Base-by-base conservation (phyloP, 495 filamentous ascomycete species). In the Parathielavia hyrcaniae region DNA sequence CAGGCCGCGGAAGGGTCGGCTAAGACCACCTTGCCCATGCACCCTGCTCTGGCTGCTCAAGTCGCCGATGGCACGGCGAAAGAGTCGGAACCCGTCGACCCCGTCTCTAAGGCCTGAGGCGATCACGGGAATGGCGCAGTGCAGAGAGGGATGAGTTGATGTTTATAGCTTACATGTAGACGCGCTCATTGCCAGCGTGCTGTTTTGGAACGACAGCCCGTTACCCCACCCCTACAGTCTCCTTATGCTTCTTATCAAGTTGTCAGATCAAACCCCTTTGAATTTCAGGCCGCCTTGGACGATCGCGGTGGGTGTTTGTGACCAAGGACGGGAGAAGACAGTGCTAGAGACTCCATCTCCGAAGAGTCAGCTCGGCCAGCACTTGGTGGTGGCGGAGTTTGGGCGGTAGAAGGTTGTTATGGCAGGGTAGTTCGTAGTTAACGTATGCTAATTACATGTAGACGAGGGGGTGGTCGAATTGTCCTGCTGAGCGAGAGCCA, bases 1-100 rank as follows among this genome's bases (percentile, higher is more conserved):
- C 51, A 53, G 23, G 57, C 57, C 13, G 53, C 61, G 30, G 48
- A 51, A 32, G 56, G 48, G 36, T 19, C 52, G 7, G 47, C 61
- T 26, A 44, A 51, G 8, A 52, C 59, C 35, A 56, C 56, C 5
- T 41, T 63, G 4, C 57, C 61, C 3, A 40, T 63, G n/a, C 61
- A 26, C 2, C 50, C 54, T 58, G 55, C 43, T 5, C 36, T 23
- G 52, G 16, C 53, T 45, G 52, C 23, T 4, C 16, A 50, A 23
- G 47, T 19, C 8, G 34, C 40, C 17, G 52, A 48, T 23, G 7
- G 26, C 1, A 6, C 48, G 34, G 50, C 57, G n/a, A 50, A 53
- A 3, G 10, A 34, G 6, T 19, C 9, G 3, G 58, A 60, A 46
- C 16, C 14, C 14, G 16, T 16, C 14, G 46, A 60, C 34, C 34